Conservation (phyloP, 2,329 filamentous ascomycete genomes). For the Trichoderma polysporum region DNA sequence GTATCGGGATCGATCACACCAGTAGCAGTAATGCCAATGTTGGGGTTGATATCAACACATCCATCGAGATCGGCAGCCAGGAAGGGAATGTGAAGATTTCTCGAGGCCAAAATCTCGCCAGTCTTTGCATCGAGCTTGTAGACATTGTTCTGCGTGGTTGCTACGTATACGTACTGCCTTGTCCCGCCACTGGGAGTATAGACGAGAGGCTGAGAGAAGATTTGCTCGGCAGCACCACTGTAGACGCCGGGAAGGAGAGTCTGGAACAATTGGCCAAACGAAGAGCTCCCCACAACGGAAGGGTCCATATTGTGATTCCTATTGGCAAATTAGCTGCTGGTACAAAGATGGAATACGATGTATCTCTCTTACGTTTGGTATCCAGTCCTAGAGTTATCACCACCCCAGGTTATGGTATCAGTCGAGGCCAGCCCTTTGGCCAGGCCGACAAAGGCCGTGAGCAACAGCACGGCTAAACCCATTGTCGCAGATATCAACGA, state of each 20-base stretch:
- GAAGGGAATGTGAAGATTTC: conserved; percentile 52
- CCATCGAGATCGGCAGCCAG: conserved; percentile 47
- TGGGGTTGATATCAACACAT: conserved; percentile 50
- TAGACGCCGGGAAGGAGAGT: conserved; percentile 53
- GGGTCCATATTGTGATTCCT: conserved; percentile 65
- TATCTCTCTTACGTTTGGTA: conserved; percentile 48
- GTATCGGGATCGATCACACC: conserved; percentile 47
- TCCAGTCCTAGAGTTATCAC: conserved; percentile 53
- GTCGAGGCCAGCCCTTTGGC: conserved; percentile 43
- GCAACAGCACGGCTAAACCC: conserved; percentile 29
- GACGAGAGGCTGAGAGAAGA: conserved; percentile 51
- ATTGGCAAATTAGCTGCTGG: neutral
- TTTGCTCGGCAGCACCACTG: conserved; percentile 48
- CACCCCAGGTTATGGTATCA: conserved; percentile 60
- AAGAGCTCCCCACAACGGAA: conserved; percentile 52
- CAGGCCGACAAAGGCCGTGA: conserved; percentile 36
- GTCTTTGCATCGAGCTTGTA: conserved; percentile 57
- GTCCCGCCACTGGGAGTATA: conserved; percentile 48
- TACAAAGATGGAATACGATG: neutral
- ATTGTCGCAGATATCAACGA: conserved; percentile 25
- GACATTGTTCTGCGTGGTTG: conserved; percentile 58
- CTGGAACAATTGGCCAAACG: conserved; percentile 57
- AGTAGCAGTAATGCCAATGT: conserved; percentile 46
- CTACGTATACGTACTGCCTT: conserved; percentile 54
- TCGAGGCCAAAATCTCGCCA: conserved; percentile 47